Evolutionary conservation across 768 basidiomycete genomes (phyloP).

Genomic region (Serpula lacrymans): DNA sequence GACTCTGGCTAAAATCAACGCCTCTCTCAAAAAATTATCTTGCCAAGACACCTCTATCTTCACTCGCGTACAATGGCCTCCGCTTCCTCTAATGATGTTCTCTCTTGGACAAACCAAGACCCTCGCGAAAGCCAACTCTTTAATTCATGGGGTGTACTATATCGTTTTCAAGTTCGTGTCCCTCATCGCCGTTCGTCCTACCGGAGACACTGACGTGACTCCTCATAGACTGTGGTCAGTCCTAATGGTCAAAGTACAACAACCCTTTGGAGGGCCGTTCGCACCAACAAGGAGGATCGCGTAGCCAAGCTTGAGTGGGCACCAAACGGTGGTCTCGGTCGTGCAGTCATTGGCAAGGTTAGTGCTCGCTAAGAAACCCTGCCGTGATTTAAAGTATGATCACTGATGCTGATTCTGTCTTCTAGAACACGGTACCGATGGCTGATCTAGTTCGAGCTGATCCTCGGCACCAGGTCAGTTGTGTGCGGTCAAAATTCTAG

Average conservation of each 20-base stretch:
- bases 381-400: slow-evolving; percentile 20
- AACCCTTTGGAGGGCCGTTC: slow-evolving; percentile 77
- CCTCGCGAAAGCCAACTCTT: slow-evolving; percentile 81
- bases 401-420: slow-evolving; percentile 26
- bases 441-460: slow-evolving; percentile 76
- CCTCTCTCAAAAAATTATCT: slow-evolving; percentile 24
- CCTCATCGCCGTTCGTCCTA: slow-evolving; percentile 10
- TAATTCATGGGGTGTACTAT: slow-evolving; percentile 76
- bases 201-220: slow-evolving; percentile 21
- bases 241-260: slow-evolving; percentile 68
- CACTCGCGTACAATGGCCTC: slow-evolving; percentile 43
- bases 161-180: slow-evolving; percentile 68
- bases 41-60: slow-evolving; percentile 39
- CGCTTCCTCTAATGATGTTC: slow-evolving; percentile 56
- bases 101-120: slow-evolving; percentile 87
- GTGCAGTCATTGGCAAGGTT: slow-evolving; percentile 84
- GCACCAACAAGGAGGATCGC: slow-evolving; percentile 82
- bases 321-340: slow-evolving; percentile 76
- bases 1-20: slow-evolving; percentile 26
- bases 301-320: slow-evolving; percentile 89
- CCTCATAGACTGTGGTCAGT: slow-evolving; percentile 58
- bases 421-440: slow-evolving; percentile 76
- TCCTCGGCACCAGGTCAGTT: slow-evolving; percentile 55
- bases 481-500: slow-evolving; percentile 7
- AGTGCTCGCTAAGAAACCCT: slow-evolving; percentile 14